phyloP scores from a whole-genome alignment of 2,329 filamentous ascomycete genomes.

The Huntiella omanensis region DNA sequence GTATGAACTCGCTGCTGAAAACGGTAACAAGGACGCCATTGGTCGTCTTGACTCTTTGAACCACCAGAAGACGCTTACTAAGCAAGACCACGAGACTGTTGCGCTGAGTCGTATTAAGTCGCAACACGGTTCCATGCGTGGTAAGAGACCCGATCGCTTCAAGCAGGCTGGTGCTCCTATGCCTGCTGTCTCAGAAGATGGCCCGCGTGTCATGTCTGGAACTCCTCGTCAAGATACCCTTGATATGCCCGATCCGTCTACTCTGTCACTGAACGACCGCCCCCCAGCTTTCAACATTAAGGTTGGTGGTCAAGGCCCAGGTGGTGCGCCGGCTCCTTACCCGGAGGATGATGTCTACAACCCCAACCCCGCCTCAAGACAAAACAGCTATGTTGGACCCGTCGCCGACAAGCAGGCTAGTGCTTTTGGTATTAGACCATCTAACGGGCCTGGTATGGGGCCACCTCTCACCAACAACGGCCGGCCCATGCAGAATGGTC shows the following conservation, averaged over 20 bases:
- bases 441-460: conserved; percentile 14
- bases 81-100: conserved; percentile 81
- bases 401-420: conserved; percentile 30
- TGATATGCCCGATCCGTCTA: conserved; percentile 22
- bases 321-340: conserved; percentile 32
- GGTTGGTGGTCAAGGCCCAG: conserved; percentile 26
- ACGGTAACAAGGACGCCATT: conserved; percentile 79
- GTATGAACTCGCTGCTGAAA: conserved; percentile 78
- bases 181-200: conserved; percentile 30
- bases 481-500: conserved; percentile 1
- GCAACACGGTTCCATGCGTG: conserved; percentile 50
- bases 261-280: conserved; percentile 15
- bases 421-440: conserved; percentile 35
- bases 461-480: background rate
- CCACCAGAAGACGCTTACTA: conserved; percentile 66
- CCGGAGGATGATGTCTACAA: conserved; percentile 32
- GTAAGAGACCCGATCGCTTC: conserved; percentile 36
- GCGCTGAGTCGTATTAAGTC: conserved; percentile 78
- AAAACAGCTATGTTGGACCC: conserved; percentile 21
- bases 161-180: conserved; percentile 21
- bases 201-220: conserved; percentile 13
- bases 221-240: conserved; percentile 10
- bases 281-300: conserved; percentile 27
- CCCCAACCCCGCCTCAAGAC: conserved; percentile 19
- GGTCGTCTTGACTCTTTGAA: conserved; percentile 68